phyloP scores from a whole-genome alignment of 208 protist genomes.

The Crithidia sp. region DNA sequence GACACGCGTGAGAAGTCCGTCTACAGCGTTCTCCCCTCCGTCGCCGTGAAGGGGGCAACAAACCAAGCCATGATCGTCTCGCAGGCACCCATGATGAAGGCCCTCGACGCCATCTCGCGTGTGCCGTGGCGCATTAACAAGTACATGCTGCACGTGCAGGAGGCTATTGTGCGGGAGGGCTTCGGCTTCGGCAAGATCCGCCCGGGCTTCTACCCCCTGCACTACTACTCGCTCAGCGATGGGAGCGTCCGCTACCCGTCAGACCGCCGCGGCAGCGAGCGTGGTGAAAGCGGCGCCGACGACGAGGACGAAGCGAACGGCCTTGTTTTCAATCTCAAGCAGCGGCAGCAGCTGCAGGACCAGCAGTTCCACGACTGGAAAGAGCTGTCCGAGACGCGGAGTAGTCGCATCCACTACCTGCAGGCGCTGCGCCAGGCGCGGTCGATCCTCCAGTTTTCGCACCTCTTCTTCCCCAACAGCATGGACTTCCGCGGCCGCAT shows the following conservation, averaged over 20 bases:
- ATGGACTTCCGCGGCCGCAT: conserved; percentile 98
- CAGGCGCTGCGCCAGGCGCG: conserved; percentile 90
- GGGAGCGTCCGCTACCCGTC: conserved; percentile 64
- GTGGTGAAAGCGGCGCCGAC: conserved; percentile 24
- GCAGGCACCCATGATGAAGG: conserved; percentile 92
- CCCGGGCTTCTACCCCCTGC: conserved; percentile 89
- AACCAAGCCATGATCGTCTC: conserved; percentile 93
- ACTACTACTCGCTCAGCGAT: conserved; percentile 71
- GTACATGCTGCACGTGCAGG: conserved; percentile 93
- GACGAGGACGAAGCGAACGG: conserved; percentile 31
- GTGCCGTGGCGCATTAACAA: conserved; percentile 93
- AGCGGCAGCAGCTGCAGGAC: conserved; percentile 62
- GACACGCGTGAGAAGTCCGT: conserved; percentile 92
- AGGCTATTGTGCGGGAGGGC: conserved; percentile 92
- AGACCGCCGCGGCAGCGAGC: conserved; percentile 16
- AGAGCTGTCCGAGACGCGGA: conserved; percentile 79
- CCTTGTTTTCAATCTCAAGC: conserved; percentile 69
- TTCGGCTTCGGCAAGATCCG: conserved; percentile 92
- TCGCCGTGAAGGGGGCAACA: conserved; percentile 87
- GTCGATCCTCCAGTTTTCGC: conserved; percentile 88
- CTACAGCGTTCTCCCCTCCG: conserved; percentile 90
- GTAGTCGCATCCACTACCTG: conserved; percentile 89
- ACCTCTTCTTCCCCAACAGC: conserved; percentile 98
- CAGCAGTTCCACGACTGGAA: conserved; percentile 87
- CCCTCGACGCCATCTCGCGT: conserved; percentile 88